A percentile compares a stretch with the other conserved stretches of the same genome.
These are phyloP conservation scores for rapeseed (Brassica napus) DNA, from an alignment of 345 rosid genomes.

Conservation along the genomic window DNA sequence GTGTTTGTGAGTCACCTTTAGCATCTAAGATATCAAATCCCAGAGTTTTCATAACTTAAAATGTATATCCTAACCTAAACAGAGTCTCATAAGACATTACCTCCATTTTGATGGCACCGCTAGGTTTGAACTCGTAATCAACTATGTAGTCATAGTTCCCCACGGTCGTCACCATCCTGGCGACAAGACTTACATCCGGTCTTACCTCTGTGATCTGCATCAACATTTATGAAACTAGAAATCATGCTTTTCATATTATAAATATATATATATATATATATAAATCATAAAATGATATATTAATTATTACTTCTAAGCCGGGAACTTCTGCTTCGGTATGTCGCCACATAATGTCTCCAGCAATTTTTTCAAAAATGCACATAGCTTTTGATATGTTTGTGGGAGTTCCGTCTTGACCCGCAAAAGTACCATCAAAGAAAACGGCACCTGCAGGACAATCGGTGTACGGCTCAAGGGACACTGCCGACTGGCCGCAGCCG, in stretches of 20 bases:
- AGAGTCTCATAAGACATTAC: constrained; percentile 18
- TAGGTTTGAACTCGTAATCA: constrained; percentile 54
- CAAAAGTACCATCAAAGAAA: constrained; percentile 46
- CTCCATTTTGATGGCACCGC: constrained; percentile 56
- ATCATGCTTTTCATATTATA: background rate
- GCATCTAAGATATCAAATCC: no score
- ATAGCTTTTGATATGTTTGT: constrained; percentile 37
- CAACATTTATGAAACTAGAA: background rate
- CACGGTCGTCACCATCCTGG: constrained; percentile 50
- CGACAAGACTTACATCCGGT: constrained; percentile 55
- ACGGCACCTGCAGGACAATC: constrained; percentile 59
- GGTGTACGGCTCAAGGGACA: constrained; percentile 44
- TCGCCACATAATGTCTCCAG: constrained; percentile 48
- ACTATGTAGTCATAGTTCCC: constrained; percentile 51
- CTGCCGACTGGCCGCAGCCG: constrained; percentile 49
- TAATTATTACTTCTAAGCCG: constrained; percentile 8
- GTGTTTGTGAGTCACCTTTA: no score
- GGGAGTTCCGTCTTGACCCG: constrained; percentile 47
- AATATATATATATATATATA: no score
- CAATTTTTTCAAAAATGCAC: constrained; percentile 58
- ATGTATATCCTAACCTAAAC: no score
- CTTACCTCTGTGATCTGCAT: constrained; percentile 54
- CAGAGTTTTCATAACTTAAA: no score
- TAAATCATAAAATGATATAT: background rate
- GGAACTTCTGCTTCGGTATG: constrained; percentile 36